phyloP scores from a whole-genome alignment of 345 rosid species.

The Lenwebbia sp. region DNA sequence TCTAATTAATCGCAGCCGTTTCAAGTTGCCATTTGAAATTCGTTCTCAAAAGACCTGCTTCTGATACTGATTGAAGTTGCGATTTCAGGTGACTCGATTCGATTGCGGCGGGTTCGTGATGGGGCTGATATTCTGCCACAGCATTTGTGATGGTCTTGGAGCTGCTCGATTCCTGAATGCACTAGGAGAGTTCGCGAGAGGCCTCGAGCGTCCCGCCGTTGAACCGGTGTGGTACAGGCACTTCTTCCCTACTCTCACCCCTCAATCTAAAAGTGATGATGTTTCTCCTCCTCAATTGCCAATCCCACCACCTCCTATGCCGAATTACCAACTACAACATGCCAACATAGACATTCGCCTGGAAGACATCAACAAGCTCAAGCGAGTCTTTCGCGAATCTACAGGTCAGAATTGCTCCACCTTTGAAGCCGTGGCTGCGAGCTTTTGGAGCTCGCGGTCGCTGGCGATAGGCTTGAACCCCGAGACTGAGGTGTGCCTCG shows the following conservation, averaged over 20 bases:
- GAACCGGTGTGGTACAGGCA: slow-evolving; percentile 46
- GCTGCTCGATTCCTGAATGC: slow-evolving; percentile 69
- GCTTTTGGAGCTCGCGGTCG: slow-evolving; percentile 39
- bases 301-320: slow-evolving; percentile 23
- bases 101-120: slow-evolving; percentile 58
- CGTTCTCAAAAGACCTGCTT: neutral
- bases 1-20: neutral
- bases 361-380: slow-evolving; percentile 31
- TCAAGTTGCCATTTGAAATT: neutral
- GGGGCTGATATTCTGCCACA: slow-evolving; percentile 50
- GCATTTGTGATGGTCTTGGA: slow-evolving; percentile 58
- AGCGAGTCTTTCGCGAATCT: slow-evolving; percentile 15
- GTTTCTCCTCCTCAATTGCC: neutral
- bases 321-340: slow-evolving; percentile 25
- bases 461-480: slow-evolving; percentile 12
- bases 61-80: neutral
- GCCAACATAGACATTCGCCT: slow-evolving; percentile 42
- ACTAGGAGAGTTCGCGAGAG: slow-evolving; percentile 47
- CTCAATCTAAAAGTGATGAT: neutral
- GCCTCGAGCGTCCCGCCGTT: slow-evolving; percentile 12
- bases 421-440: slow-evolving; percentile 45
- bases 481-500: slow-evolving; percentile 25
- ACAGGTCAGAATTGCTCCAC: slow-evolving; percentile 35
- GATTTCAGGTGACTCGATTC: slow-evolving; percentile 50
- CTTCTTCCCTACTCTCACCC: slow-evolving; percentile 16